phyloP scores from a whole-genome alignment of 2,329 filamentous ascomycete species.

The Remersonia thermophila region DNA sequence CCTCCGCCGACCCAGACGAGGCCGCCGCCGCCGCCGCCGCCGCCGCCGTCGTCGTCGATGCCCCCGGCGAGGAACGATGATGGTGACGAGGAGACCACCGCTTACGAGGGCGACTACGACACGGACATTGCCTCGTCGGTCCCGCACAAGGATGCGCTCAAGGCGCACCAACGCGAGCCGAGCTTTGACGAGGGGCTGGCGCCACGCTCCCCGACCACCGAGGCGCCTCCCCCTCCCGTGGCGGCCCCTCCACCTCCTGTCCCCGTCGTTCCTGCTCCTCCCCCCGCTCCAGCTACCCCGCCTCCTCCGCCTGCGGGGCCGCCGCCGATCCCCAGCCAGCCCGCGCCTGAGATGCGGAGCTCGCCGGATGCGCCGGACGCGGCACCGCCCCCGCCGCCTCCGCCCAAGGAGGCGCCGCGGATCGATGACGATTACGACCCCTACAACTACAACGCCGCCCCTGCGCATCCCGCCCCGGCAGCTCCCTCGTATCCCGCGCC shows the following conservation, averaged over 20 bases:
- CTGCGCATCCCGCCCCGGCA: slow-evolving; percentile 18
- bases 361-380: slow-evolving; percentile 61
- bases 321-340: slow-evolving; percentile 7
- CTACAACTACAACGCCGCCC: slow-evolving; percentile 37
- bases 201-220: slow-evolving; percentile 41
- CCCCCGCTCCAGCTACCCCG: slow-evolving; percentile 34
- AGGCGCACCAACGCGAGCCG: slow-evolving; percentile 64
- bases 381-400: slow-evolving; percentile 54
- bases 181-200: slow-evolving; percentile 60
- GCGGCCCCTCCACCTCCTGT: slow-evolving; percentile 51
- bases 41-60: slow-evolving; percentile 25
- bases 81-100: slow-evolving; percentile 69
- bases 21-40: slow-evolving; percentile 23
- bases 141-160: slow-evolving; percentile 88
- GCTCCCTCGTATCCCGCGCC: slow-evolving; percentile 22
- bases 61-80: slow-evolving; percentile 42
- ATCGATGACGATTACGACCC: slow-evolving; percentile 59
- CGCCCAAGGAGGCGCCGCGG: slow-evolving; percentile 29
- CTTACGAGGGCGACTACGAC: slow-evolving; percentile 96
- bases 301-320: background rate
- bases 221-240: slow-evolving; percentile 42
- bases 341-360: slow-evolving; percentile 37
- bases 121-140: slow-evolving; percentile 91
- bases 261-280: slow-evolving; percentile 42
- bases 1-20: slow-evolving; percentile 50